These are phyloP conservation scores for Diaporthe nobilis DNA, from an alignment of 2,329 filamentous ascomycete species.

Conservation along the genomic window DNA sequence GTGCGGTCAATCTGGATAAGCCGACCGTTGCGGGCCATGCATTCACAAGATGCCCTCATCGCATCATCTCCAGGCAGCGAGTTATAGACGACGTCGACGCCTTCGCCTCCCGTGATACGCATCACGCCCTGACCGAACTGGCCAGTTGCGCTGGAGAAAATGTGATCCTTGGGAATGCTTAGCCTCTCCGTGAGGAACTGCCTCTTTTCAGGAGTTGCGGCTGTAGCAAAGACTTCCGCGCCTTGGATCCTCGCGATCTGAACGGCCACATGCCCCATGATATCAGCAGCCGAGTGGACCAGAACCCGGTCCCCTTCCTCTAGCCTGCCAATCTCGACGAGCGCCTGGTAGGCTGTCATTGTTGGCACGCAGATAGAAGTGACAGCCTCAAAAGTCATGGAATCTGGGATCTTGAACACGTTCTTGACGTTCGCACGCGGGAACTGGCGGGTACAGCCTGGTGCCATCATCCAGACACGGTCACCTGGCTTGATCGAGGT, in stretches of 20 bases:
- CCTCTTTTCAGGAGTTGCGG: conserved; percentile 49
- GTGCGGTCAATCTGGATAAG: conserved; percentile 63
- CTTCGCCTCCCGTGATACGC: conserved; percentile 30
- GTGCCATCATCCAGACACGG: conserved; percentile 45
- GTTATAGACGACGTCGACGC: conserved; percentile 41
- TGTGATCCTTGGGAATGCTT: conserved; percentile 53
- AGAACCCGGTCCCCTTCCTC: conserved; percentile 52
- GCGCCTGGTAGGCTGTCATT: conserved; percentile 54
- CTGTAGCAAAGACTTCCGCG: conserved; percentile 58
- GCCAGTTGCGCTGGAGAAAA: conserved; percentile 50
- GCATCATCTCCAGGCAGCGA: conserved; percentile 48
- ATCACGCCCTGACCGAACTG: conserved; percentile 11
- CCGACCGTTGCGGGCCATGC: conserved; percentile 58
- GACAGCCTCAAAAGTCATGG: conserved; percentile 51
- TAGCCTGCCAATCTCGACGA: conserved; percentile 51
- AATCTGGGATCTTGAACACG: conserved; percentile 50
- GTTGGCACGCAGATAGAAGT: conserved; percentile 40
- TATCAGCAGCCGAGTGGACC: conserved; percentile 59
- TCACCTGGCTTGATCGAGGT: conserved; percentile 45
- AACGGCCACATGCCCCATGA: conserved; percentile 58
- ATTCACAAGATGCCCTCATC: conserved; percentile 59
- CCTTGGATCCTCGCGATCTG: conserved; percentile 53
- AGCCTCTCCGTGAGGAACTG: conserved; percentile 50
- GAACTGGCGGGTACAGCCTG: conserved; percentile 37
- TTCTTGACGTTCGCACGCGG: conserved; percentile 37